These are phyloP conservation scores for Kluyveromyces aestuarii DNA, from an alignment of 805 yeast species.

Conservation along the genomic window DNA sequence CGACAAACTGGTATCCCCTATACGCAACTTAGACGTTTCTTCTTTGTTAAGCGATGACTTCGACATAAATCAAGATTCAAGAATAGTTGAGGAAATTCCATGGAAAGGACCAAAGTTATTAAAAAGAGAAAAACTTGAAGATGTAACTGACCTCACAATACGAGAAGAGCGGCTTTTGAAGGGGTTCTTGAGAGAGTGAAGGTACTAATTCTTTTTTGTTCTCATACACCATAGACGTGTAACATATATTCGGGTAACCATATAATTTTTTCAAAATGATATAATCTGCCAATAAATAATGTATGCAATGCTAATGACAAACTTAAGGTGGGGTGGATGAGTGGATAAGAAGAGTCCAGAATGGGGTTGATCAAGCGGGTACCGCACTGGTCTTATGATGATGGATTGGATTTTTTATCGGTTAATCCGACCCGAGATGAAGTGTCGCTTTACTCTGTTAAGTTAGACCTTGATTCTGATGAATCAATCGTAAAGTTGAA, in stretches of 20 bases:
- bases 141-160: conserved; percentile 18
- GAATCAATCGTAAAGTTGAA: conserved; percentile 43
- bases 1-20: conserved; percentile 2
- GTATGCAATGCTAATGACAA: not conserved
- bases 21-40: conserved; percentile 7
- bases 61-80: conserved; percentile 11
- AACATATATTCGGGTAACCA: not conserved
- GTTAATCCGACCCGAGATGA: conserved; percentile 78
- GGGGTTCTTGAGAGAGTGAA: not conserved
- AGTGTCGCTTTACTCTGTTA: conserved; percentile 54
- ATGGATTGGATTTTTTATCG: conserved; percentile 35
- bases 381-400: conserved; percentile 25
- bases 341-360: not conserved
- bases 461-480: conserved; percentile 40
- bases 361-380: conserved; percentile 28
- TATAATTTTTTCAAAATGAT: not conserved
- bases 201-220: not conserved
- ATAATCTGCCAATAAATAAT: not conserved
- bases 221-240: not conserved
- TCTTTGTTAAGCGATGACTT: conserved; percentile 21
- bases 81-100: conserved; percentile 11
- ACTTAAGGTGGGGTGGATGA: not conserved
- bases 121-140: conserved; percentile 26
- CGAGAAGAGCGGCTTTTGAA: conserved; percentile 7
- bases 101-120: conserved; percentile 26